Conservation (phyloP, 495 filamentous ascomycete genomes). For the Rostrohypoxylon terebratum region DNA sequence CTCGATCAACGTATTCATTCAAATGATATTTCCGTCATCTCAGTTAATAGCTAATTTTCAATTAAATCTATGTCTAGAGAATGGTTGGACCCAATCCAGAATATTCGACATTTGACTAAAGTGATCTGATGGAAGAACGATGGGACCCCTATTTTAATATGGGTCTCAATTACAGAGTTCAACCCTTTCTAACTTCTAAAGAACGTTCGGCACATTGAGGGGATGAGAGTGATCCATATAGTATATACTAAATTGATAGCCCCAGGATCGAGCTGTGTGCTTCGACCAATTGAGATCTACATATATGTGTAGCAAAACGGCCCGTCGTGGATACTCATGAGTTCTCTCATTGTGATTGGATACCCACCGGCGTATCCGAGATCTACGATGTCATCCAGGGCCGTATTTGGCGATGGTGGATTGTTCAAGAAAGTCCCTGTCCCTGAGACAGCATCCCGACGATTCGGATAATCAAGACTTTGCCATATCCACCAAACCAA, state of each 20-base stretch:
- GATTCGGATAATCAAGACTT: constrained; percentile 61
- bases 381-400: constrained; percentile 58
- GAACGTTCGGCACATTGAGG: not conserved
- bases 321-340: constrained; percentile 60
- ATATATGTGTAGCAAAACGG: constrained; percentile 65
- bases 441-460: constrained; percentile 59
- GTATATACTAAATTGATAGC: not conserved
- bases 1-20: too few species aligned
- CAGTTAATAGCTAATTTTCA: too few species aligned
- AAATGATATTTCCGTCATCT: too few species aligned
- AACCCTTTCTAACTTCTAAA: not conserved
- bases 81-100: not conserved
- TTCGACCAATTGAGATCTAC: constrained; percentile 30
- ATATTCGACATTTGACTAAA: not conserved
- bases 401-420: constrained; percentile 53
- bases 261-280: not conserved
- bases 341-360: constrained; percentile 57
- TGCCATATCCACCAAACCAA: constrained; percentile 77
- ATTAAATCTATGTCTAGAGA: too few species aligned
- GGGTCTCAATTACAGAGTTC: not conserved
- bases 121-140: not conserved
- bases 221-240: not conserved
- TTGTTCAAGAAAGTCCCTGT: constrained; percentile 69
- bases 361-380: constrained; percentile 54
- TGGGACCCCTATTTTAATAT: not conserved